Evolutionary conservation across 441 rosid genomes (phyloP), one percentile per base, ranked within the genome.

Genomic region (Adansonia grandidieri): DNA sequence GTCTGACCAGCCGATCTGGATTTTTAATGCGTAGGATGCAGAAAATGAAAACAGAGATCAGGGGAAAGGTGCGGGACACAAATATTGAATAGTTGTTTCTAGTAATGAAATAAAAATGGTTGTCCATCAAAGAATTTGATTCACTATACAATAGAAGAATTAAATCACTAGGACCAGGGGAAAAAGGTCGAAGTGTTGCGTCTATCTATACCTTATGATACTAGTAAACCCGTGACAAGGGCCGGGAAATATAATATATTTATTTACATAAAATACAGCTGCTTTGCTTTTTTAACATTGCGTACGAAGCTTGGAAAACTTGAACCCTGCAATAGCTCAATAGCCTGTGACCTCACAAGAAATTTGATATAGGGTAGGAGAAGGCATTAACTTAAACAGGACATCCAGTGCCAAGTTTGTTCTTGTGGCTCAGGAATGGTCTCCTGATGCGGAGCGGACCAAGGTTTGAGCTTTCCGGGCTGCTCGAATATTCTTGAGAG

Each of bases 401-500:
- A 62, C 32, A 9, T 62, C 45, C 51, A 7, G n/a, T 6, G 22
- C 24, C 28, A 17, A 44, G 72, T 24, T 56, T 72, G 75, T 32
- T 75, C 75, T 14, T 70, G 56, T 47, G 54, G 79, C 85, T 81
- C 66, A 82, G 53, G 83, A 64, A 80, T 79, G 85, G 66, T 92
- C 94, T 7, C 85, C 93, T 15, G 95, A 87, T 19, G 92, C 84
- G 45, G 91, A 81, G 72, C 85, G 87, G 71, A 85, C 85, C 51
- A 87, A 73, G 71, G 77, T 82, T 74, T 44, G 78, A 1, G 87
- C 81, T 84, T 91, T 97, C 87, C 88, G 92, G 48, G 92, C 85
- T 60, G 97, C 82, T 45, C 98, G 88, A 44, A 93, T 90, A 76
- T 88, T 93, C 90, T 97, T 97, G 67, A 97, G 92, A 47, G 93